Conservation (phyloP, 2,329 filamentous ascomycete genomes). For the Penicillium sp. region DNA sequence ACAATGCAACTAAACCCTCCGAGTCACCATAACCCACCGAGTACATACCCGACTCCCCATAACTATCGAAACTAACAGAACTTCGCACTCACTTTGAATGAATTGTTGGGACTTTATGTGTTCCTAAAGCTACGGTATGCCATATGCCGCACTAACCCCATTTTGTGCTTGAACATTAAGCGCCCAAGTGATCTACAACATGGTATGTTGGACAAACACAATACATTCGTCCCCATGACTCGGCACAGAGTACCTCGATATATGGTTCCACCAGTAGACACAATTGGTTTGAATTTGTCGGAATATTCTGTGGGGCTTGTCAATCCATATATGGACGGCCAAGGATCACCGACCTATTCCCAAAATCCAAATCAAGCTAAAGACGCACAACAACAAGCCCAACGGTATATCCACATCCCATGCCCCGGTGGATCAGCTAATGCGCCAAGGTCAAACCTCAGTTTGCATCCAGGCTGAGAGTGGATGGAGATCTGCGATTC, state of each 20-base stretch:
- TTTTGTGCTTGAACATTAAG: neutral
- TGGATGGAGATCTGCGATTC: neutral
- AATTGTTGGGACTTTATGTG: accelerated
- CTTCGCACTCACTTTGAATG: no score
- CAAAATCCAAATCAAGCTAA: neutral
- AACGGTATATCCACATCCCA: neutral
- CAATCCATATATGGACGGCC: neutral
- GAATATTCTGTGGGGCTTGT: neutral
- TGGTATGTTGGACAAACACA: neutral
- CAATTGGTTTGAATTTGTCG: neutral
- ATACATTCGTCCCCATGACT: neutral
- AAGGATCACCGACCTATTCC: neutral
- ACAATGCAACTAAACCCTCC: neutral
- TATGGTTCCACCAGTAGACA: neutral
- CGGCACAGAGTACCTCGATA: neutral
- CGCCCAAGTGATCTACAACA: neutral
- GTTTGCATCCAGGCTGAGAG: neutral
- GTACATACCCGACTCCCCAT: no score
- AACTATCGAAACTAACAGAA: no score
- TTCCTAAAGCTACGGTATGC: neutral
- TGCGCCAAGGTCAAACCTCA: neutral
- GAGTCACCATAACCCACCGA: neutral
- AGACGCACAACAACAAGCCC: neutral
- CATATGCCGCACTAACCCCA: no score
- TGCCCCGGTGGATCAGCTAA: neutral